Conservation (phyloP, 2,329 filamentous ascomycete genomes). For the Colletotrichum higginsianum region DNA sequence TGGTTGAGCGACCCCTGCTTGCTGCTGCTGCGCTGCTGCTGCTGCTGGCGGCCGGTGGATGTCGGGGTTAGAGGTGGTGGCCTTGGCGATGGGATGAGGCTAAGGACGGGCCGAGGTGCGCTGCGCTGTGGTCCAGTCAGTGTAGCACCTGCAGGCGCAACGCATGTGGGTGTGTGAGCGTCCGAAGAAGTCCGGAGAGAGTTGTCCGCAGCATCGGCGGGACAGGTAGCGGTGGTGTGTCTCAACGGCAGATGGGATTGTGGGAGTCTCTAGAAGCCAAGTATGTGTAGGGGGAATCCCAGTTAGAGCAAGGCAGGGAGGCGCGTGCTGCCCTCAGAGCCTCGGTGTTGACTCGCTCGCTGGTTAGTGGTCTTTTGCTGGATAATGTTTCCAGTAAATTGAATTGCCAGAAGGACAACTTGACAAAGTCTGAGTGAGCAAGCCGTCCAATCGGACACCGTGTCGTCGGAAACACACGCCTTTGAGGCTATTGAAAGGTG, state of each 20-base stretch:
- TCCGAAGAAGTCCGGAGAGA: not conserved
- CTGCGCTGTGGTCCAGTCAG: slow-evolving; percentile 11
- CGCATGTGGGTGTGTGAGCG: not conserved
- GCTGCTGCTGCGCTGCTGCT: not conserved
- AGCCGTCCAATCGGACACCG: not conserved
- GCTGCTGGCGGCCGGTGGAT: slow-evolving; percentile 3
- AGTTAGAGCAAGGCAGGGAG: slow-evolving; percentile 13
- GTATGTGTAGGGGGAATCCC: slow-evolving; percentile 14
- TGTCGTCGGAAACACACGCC: slow-evolving; percentile 1
- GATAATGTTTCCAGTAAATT: not conserved
- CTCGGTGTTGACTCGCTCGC: not conserved
- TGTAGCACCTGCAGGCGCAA: slow-evolving; percentile 23
- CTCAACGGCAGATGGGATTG: slow-evolving; percentile 12
- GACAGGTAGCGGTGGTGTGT: slow-evolving; percentile 24
- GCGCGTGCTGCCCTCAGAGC: slow-evolving; percentile 1
- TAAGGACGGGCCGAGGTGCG: slow-evolving; percentile 18
- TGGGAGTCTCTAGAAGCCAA: not conserved
- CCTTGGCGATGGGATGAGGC: slow-evolving; percentile 38
- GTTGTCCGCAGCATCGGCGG: not conserved
- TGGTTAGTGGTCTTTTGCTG: not conserved
- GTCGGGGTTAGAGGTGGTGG: slow-evolving; percentile 14
- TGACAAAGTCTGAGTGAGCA: not conserved
- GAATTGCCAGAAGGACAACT: not conserved
- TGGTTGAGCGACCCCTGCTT: slow-evolving; percentile 29
- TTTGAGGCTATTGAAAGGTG: not conserved